Evolutionary conservation across 2,329 filamentous ascomycete species (phyloP), one percentile per base, ranked within the genome.

Genomic region (Anthostomella pinea): DNA sequence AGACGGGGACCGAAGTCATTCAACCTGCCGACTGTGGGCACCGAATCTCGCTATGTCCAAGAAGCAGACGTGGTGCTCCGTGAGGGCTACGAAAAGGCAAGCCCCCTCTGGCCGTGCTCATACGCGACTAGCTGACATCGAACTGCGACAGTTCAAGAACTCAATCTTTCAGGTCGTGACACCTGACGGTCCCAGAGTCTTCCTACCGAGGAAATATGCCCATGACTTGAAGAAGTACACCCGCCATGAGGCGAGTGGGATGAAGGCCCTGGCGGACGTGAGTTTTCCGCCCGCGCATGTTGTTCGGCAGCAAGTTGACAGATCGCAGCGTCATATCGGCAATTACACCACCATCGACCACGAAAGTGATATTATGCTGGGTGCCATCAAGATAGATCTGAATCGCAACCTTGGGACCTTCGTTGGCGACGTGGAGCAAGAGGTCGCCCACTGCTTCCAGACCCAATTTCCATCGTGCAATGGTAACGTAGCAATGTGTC

Each of bases 291-390:
- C 11, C 8, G 8, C 8, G 16, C 22, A 5, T 4, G 22, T 13
- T 30, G 7, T 5, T 5, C n/a, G 2, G 4, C 26, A 7, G 16
- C 35, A 38, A 20, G 33, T 19, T 43, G 11, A 43, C 20, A 9
- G 17, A 17, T 3, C 14, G 14, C 17, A 56, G 52, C 51, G 53
- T 18, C 52, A 53, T 33, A 48, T 56, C 18, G 53, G 53, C 3
- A 43, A 54, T 17, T 56, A 55, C 16, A 56, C 53, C 9, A 56
- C 51, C 5, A 56, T 56, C n/a, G 51, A 53, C 23, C 53, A 56
- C 23, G 53, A 56, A 29, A 56, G 52, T 33, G 52, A 56, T 23
- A 46, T 55, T 9, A 56, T 56, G 52, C 30, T 56, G 5, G 51
- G 52, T 4, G 43, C 52, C 1, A 55, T 56, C 35, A 55, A 56